These are phyloP conservation scores for Pythium dissimile DNA, from an alignment of 352 stramenopile genomes.

Conservation along the genomic window DNA sequence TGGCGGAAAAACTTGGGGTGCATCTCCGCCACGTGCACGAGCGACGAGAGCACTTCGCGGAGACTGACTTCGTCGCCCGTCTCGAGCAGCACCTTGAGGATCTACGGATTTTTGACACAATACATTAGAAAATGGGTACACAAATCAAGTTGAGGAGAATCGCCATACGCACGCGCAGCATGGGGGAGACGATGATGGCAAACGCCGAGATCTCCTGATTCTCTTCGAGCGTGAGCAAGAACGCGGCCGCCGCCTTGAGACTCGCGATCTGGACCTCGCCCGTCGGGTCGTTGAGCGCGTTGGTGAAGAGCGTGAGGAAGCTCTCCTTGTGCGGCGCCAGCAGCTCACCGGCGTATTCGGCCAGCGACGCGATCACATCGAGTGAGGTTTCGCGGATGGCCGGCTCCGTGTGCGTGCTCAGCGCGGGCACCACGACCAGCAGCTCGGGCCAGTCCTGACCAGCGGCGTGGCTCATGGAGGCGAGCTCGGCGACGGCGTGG, in stretches of 20 bases:
- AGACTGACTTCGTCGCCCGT: conserved; percentile 58
- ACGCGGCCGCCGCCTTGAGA: conserved; percentile 67
- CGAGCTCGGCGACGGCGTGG: conserved; percentile 75
- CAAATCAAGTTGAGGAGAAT: neutral
- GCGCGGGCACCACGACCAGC: conserved; percentile 49
- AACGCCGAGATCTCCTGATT: conserved; percentile 67
- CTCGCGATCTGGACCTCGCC: conserved; percentile 65
- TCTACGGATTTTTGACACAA: conserved; percentile 22
- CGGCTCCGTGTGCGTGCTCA: conserved; percentile 55
- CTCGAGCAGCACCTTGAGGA: conserved; percentile 65
- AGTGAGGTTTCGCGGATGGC: conserved; percentile 73
- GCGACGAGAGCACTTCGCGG: conserved; percentile 64
- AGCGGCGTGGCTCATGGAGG: conserved; percentile 44
- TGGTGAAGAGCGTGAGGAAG: conserved; percentile 77
- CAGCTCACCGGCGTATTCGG: conserved; percentile 63
- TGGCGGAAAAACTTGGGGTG: conserved; percentile 83
- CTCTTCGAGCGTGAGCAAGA: conserved; percentile 73
- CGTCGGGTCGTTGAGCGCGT: conserved; percentile 60
- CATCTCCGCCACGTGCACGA: conserved; percentile 73
- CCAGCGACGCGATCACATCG: conserved; percentile 69
- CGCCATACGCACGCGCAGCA: conserved; percentile 46
- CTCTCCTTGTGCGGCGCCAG: conserved; percentile 74
- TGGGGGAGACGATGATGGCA: conserved; percentile 59
- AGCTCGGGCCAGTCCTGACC: conserved; percentile 72
- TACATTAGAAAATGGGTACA: conserved; percentile 8